Evolutionary conservation across 805 yeast genomes (phyloP).

Genomic region (Candida nonsorbophila): DNA sequence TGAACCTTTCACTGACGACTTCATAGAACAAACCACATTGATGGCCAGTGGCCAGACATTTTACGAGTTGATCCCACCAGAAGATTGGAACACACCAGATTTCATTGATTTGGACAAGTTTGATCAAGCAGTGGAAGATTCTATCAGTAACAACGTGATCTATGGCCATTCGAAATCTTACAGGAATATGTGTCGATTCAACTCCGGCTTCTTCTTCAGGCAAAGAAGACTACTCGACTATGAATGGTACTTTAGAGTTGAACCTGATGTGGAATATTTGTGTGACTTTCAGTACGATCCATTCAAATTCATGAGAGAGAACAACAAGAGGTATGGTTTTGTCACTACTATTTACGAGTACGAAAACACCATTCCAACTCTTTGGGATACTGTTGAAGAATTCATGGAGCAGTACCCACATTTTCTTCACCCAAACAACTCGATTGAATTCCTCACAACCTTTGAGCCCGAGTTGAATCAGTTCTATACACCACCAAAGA

Average conservation of each 20-base stretch:
- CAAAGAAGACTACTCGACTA: slow-evolving; percentile 40
- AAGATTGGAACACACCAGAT: slow-evolving; percentile 37
- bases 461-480: slow-evolving; percentile 28
- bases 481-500: slow-evolving; percentile 7
- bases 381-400: slow-evolving; percentile 44
- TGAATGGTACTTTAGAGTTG: slow-evolving; percentile 58
- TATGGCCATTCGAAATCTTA: slow-evolving; percentile 49
- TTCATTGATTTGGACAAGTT: slow-evolving; percentile 26
- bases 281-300: slow-evolving; percentile 58
- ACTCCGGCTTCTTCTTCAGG: slow-evolving; percentile 57
- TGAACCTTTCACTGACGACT: slow-evolving; percentile 36
- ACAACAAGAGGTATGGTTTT: slow-evolving; percentile 47
- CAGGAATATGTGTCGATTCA: slow-evolving; percentile 69
- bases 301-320: slow-evolving; percentile 35
- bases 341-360: slow-evolving; percentile 47
- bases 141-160: slow-evolving; percentile 19
- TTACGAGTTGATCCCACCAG: slow-evolving; percentile 35
- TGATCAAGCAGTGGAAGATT: slow-evolving; percentile 16
- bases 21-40: slow-evolving; percentile 35
- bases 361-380: slow-evolving; percentile 46
- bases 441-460: slow-evolving; percentile 42
- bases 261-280: slow-evolving; percentile 50
- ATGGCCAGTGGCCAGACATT: slow-evolving; percentile 40
- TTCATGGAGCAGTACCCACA: slow-evolving; percentile 44
- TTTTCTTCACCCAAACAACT: slow-evolving; percentile 41